Evolutionary conservation across 192 early-diverging fungal genomes (phyloP).

Genomic region (Coemansia umbellata): DNA sequence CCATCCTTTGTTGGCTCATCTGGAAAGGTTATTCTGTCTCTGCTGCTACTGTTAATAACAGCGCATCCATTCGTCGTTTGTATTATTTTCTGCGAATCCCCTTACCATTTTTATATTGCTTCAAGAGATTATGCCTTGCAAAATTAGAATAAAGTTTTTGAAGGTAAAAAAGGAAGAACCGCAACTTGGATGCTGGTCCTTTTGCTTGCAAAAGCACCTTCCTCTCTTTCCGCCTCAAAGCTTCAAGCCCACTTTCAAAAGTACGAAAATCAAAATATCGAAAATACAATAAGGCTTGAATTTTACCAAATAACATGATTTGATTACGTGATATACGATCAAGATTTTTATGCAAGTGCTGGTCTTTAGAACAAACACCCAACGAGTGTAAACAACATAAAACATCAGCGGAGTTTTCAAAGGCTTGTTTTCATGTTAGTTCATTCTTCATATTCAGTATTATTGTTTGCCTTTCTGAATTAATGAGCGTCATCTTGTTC

Average conservation of each 20-base stretch:
- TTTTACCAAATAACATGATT: no score
- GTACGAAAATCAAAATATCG: background rate
- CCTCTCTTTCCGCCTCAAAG: background rate
- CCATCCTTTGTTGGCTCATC: no score
- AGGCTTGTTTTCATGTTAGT: background rate
- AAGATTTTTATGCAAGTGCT: no score
- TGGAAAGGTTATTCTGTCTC: no score
- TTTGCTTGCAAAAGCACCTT: background rate
- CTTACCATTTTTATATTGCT: constrained; percentile 16
- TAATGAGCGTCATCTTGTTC: background rate
- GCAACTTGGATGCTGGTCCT: background rate
- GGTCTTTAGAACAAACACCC: no score
- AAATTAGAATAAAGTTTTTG: background rate
- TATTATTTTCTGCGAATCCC: background rate
- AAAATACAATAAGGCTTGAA: no score
- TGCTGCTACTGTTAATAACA: background rate
- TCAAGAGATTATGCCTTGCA: constrained; percentile 5
- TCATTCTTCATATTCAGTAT: background rate
- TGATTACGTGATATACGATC: no score
- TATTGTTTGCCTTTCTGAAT: background rate
- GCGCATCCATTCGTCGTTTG: constrained; percentile 2
- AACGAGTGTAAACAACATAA: no score
- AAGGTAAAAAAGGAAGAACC: constrained; percentile 2
- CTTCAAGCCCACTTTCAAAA: background rate
- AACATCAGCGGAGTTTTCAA: no score